Base-by-base conservation (phyloP, 1,284 basidiomycete species). In the Ganoderma lingzhi region DNA sequence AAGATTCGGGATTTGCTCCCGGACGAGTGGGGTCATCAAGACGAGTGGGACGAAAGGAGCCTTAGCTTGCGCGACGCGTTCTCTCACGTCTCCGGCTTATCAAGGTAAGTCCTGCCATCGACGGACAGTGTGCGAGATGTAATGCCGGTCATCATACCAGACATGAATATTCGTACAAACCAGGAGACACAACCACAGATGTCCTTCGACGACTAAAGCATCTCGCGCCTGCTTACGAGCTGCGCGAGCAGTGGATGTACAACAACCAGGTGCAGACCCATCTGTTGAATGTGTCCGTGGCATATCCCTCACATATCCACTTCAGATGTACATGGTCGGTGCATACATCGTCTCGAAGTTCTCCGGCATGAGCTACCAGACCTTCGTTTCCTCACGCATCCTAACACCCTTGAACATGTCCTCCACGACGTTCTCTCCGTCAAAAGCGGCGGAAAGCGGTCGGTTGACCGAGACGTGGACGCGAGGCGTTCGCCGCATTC, bases 231-330 rank as follows among this genome's bases (percentile, higher is more conserved):
- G 72, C 64, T 3, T 80, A 78, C 48, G 85, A 84, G 71, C 75
- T 85, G 0, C 79, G 85, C 37, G 74, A 85, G 65, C 74, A 74
- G n/a, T 85, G 77, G 74, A 77, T 77, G 10, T 87, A 85, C 75
- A 85, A 81, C 71, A 85, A 85, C 37, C 76, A 79, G 62, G 85
- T 82, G 56, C 8, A 62, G 81, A n/a, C 2, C 39, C 41, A 2
- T 15, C 53, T 3, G 23, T 28, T 5, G 10, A 51, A 12, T 12
- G 10, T 28, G 48, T 23, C 23, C 48, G 9, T 28, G 28, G 12
- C 12, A n/a, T 59, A 39, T 10, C 2, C 10, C 58, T n/a, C 37
- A 39, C 37, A 0, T 10, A 41, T 28, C 28, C 23, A 2, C 51
- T 28, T 51, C n/a, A 70, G 69, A 70, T 70, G 68, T 75, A 62